phyloP scores from a whole-genome alignment of 805 yeast species.

The Dipodascopsis uninucleata region DNA sequence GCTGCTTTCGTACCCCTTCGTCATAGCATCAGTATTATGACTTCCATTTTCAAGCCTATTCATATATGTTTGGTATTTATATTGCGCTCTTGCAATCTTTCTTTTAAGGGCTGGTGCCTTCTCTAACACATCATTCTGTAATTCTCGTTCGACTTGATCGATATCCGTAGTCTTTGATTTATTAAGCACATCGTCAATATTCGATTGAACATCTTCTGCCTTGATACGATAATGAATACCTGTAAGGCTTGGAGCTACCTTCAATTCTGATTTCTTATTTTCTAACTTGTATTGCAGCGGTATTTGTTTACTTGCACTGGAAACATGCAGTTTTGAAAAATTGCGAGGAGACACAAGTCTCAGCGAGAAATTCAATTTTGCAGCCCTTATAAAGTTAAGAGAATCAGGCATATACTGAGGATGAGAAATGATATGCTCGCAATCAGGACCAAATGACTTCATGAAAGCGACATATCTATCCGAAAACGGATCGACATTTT shows the following conservation, averaged over 20 bases:
- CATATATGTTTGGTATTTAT: slow-evolving; percentile 1
- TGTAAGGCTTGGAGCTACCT: slow-evolving; percentile 6
- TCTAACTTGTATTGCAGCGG: slow-evolving; percentile 1
- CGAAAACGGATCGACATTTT: slow-evolving; percentile 48
- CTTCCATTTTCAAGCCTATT: background rate
- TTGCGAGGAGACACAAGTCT: slow-evolving; percentile 33
- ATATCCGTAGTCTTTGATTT: slow-evolving; percentile 6
- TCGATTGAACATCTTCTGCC: slow-evolving; percentile 7
- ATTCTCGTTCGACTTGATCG: no score
- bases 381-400: slow-evolving; percentile 55
- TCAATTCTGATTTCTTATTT: slow-evolving; percentile 1
- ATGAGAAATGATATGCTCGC: slow-evolving; percentile 73
- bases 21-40: background rate
- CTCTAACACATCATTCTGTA: no score
- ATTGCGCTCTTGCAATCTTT: background rate
- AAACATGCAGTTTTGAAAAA: slow-evolving; percentile 23
- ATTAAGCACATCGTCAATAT: slow-evolving; percentile 1
- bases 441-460: slow-evolving; percentile 44
- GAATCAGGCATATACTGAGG: slow-evolving; percentile 57
- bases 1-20: background rate
- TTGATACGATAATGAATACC: slow-evolving; percentile 6
- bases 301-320: background rate
- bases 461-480: slow-evolving; percentile 47
- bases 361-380: slow-evolving; percentile 36
- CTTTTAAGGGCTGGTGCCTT: background rate